Conservation (phyloP, 164 flowering plant genomes). For the Houttuynia cordata region DNA sequence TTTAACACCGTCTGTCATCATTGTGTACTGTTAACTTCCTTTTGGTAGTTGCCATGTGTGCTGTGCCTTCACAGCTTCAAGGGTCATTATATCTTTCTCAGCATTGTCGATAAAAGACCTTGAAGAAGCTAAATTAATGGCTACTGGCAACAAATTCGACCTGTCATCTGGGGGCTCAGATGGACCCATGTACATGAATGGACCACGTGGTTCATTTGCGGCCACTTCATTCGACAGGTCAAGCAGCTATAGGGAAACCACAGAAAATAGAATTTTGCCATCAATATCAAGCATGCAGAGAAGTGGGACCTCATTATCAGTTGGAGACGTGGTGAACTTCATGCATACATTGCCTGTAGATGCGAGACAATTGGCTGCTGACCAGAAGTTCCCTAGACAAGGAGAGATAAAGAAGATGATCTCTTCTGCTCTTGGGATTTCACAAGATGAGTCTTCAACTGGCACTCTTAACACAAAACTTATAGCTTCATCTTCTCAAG, state of each 20-base stretch:
- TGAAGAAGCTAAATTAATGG: slow-evolving; percentile 43
- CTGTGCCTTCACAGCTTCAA: slow-evolving; percentile 19
- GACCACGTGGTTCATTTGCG: slow-evolving; percentile 37
- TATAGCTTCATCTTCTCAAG: slow-evolving; percentile 30
- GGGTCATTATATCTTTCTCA: slow-evolving; percentile 24
- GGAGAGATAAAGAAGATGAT: slow-evolving; percentile 43
- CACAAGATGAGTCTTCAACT: slow-evolving; percentile 41
- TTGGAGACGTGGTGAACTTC: slow-evolving; percentile 40
- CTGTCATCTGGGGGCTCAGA: slow-evolving; percentile 61
- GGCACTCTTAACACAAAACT: slow-evolving; percentile 40
- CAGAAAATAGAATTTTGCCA: slow-evolving; percentile 47
- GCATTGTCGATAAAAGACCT: slow-evolving; percentile 15
- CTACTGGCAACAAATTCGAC: slow-evolving; percentile 61
- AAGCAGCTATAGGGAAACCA: slow-evolving; percentile 56
- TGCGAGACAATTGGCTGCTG: slow-evolving; percentile 38
- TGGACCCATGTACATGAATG: slow-evolving; percentile 44
- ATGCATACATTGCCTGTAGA: slow-evolving; percentile 54
- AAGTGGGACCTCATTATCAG: slow-evolving; percentile 31
- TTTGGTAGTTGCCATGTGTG: slow-evolving; percentile 18
- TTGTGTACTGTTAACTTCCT: neutral
- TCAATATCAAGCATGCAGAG: slow-evolving; percentile 27
- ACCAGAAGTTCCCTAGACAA: slow-evolving; percentile 44
- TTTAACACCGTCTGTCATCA: neutral
- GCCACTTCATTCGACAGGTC: slow-evolving; percentile 54
- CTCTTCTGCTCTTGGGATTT: slow-evolving; percentile 41